Percentiles rank a stretch among this genome's conserved stretches.
Conservation (phyloP, 2,329 filamentous ascomycete genomes). For the Botrytis fragariae region DNA sequence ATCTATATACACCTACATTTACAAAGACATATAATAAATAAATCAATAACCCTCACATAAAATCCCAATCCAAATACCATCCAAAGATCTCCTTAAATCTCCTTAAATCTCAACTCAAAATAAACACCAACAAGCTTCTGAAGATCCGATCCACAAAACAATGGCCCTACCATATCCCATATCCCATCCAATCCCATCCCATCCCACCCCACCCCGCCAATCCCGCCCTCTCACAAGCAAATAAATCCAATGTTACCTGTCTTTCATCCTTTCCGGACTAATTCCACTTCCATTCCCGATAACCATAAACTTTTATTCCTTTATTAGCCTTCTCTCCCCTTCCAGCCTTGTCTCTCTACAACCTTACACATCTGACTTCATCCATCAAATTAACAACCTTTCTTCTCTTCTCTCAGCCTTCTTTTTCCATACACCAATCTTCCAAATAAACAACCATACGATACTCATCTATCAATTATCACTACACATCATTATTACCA, state of each 20-base stretch:
- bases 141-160: slow-evolving; percentile 7
- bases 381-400: neutral
- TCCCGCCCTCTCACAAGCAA: neutral
- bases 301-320: neutral
- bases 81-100: neutral
- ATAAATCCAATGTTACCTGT: neutral
- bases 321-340: neutral
- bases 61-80: neutral
- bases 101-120: neutral
- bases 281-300: neutral
- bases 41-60: neutral
- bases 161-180: neutral
- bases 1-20: neutral
- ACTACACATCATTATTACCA: neutral
- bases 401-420: neutral
- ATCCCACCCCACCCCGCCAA: neutral
- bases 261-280: neutral
- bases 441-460: neutral
- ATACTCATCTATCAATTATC: neutral
- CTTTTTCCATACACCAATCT: neutral
- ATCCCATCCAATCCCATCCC: neutral
- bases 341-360: neutral
- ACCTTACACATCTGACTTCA: neutral
- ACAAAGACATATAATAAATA: neutral
- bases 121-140: slow-evolving; percentile 2